Conservation (phyloP, 768 basidiomycete genomes). For the Mycena albidolilacea region DNA sequence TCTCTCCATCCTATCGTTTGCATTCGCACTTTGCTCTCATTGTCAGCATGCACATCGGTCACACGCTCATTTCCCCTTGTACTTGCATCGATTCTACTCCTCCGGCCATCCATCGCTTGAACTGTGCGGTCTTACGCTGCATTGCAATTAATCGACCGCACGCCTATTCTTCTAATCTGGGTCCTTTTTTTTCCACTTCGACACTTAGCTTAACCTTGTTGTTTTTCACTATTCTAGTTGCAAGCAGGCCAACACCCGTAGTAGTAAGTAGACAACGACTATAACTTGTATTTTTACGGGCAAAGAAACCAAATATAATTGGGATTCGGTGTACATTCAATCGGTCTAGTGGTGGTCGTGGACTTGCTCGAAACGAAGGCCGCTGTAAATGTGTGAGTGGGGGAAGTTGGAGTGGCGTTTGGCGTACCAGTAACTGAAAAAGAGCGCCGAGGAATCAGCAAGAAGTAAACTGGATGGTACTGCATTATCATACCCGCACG, state of each 20-base stretch:
- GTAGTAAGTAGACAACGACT: conserved; percentile 63
- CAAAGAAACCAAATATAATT: conserved; percentile 41
- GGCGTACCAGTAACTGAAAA: conserved; percentile 54
- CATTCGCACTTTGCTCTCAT: conserved; percentile 26
- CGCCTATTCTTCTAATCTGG: conserved; percentile 35
- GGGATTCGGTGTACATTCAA: conserved; percentile 29
- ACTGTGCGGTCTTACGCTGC: conserved; percentile 11
- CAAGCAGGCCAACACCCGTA: conserved; percentile 61
- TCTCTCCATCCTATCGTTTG: conserved; percentile 30
- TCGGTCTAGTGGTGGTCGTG: conserved; percentile 72
- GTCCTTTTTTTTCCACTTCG: conserved; percentile 24
- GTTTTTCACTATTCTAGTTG: conserved; percentile 52
- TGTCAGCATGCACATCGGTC: conserved; percentile 33
- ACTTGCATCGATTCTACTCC: conserved; percentile 37
- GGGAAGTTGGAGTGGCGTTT: neutral
- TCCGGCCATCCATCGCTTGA: conserved; percentile 31
- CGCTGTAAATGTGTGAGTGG: conserved; percentile 62
- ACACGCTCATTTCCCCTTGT: conserved; percentile 47
- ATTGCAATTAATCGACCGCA: conserved; percentile 34
- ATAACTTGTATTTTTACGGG: conserved; percentile 68
- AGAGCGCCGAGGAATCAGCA: conserved; percentile 40
- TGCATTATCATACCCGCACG: conserved; percentile 84
- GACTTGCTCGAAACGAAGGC: conserved; percentile 90
- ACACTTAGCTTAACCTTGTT: conserved; percentile 35
- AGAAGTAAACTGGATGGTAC: conserved; percentile 20